Conservation (phyloP, 306 rosid genomes). For the Sechiopsis laciniata region DNA sequence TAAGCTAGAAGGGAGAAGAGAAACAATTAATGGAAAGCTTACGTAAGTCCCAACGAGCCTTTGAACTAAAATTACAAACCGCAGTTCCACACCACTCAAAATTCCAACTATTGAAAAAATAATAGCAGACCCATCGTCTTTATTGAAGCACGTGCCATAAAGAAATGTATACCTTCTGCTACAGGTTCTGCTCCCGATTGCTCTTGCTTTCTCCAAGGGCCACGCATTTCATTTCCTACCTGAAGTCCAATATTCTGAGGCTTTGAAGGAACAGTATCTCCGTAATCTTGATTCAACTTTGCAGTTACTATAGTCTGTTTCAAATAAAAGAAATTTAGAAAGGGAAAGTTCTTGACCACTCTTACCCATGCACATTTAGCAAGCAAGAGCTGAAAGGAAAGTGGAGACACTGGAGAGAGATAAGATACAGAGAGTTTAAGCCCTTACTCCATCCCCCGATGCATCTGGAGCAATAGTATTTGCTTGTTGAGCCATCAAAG, state of each 20-base stretch:
- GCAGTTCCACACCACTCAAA: neutral
- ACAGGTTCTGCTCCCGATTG: conserved; percentile 32
- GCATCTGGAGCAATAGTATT: conserved; percentile 50
- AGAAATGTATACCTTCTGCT: conserved; percentile 53
- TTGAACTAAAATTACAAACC: neutral
- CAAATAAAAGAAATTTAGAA: conserved; percentile 28
- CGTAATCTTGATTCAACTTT: conserved; percentile 63
- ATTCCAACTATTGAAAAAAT: neutral
- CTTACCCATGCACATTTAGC: neutral
- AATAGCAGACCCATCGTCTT: neutral
- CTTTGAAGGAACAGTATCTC: conserved; percentile 78
- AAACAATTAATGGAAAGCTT: neutral
- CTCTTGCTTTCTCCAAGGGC: conserved; percentile 44
- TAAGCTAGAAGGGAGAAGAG: neutral
- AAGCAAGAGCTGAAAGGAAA: conserved; percentile 5
- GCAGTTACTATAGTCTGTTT: conserved; percentile 42
- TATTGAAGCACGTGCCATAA: conserved; percentile 5
- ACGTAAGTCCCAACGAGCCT: neutral
- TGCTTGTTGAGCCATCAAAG: conserved; percentile 70
- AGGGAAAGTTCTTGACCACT: conserved; percentile 4
- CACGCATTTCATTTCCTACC: conserved; percentile 36
- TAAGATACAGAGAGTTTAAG: neutral
- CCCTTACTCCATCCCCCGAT: conserved; percentile 54
- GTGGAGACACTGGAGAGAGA: conserved; percentile 13
- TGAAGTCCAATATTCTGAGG: conserved; percentile 43